Evolutionary conservation across 169 alveolate species (phyloP).

Genomic region (Plasmodium vinckei): DNA sequence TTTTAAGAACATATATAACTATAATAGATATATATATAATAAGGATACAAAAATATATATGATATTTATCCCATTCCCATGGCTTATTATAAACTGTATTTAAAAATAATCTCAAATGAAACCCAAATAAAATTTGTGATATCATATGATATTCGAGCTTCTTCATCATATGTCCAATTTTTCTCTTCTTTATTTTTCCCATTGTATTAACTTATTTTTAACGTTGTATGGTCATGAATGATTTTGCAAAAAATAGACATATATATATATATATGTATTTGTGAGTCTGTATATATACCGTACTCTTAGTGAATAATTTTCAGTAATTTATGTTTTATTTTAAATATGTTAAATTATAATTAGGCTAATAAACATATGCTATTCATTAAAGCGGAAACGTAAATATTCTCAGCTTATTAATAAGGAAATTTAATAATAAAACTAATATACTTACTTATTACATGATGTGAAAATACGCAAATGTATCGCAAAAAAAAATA

Average conservation of each 20-base stretch:
- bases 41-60: slow-evolving; percentile 37
- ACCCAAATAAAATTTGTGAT: slow-evolving; percentile 33
- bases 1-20: background rate
- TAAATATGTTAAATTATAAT: no score
- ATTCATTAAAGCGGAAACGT: no score
- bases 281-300: background rate
- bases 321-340: no score
- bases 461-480: no score
- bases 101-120: slow-evolving; percentile 48
- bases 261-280: background rate
- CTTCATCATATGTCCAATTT: slow-evolving; percentile 29
- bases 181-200: background rate
- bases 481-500: no score
- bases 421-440: no score
- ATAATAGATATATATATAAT: background rate
- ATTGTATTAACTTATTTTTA: background rate
- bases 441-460: no score
- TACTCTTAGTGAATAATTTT: no score
- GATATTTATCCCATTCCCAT: slow-evolving; percentile 64
- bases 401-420: no score
- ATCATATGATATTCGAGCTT: slow-evolving; percentile 56
- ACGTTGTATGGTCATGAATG: background rate
- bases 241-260: background rate
- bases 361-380: no score
- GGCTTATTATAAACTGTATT: background rate